Base-by-base conservation (phyloP, 2,329 filamentous ascomycete species). In the Fusarium cyanostomum region DNA sequence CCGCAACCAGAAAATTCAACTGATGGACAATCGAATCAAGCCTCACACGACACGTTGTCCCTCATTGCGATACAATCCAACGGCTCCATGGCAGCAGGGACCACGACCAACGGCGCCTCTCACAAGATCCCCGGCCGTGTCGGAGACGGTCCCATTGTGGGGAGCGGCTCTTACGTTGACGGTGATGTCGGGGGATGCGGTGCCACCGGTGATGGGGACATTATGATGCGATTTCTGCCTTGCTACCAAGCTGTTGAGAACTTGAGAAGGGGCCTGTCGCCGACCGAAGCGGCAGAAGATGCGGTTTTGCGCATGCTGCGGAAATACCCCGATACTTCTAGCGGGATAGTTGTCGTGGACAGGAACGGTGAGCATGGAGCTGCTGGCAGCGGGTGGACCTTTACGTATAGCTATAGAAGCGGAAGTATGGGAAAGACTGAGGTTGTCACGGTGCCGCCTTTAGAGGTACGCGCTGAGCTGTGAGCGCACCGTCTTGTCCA, bases 211-310 rank as follows among this genome's bases (percentile, higher is more conserved):
- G 83, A 86, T 51, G 84, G 84, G 1, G 84, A 86, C 65, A 72
- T 85, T 56, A 84, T 86, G 82, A 83, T 85, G 79, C 78, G 83
- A 5, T 84, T 85, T 60, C 68, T 86, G 21, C 84, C 84, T 0
- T 86, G 84, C 67, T 86, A 86, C 64, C 84, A 86, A 66, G 84
- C 83, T 1, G 79, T 86, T 1, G 84, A 86, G 73, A 84, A 75
- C 56, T 57, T 86, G 69, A 75, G 84, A 10, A 71, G 68, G 2
- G 83, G 83, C 2, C 79, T 85, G 78, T 71, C 71, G 0, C 82
- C 84, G 0, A 73, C 68, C 5, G 75, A 79, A 28, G 83, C 84
- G 0, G 84, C 84, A 0, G 77, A 82, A 42, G 82, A 86, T 52
- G 82, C 78, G 0, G 82, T 86, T 0, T 52, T 67, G 1, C 74